Evolutionary conservation across 139 green algal species (phyloP).

Genomic region (Parachlorella kessleri): DNA sequence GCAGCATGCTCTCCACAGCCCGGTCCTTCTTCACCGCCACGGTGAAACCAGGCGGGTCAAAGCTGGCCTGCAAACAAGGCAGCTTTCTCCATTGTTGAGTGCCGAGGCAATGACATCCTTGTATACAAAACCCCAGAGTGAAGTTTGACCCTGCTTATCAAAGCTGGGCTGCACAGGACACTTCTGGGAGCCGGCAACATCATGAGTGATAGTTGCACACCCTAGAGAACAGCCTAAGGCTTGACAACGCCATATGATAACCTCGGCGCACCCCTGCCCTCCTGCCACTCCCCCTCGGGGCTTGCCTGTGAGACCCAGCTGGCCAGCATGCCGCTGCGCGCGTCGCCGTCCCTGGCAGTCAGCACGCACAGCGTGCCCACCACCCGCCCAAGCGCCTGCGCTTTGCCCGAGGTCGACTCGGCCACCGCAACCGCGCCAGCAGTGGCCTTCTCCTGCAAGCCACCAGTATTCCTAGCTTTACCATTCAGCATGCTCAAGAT

Average conservation of each 20-base stretch:
- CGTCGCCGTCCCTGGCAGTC: slow-evolving; percentile 80
- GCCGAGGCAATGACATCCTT: too few relatives aligned
- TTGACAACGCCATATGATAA: too few relatives aligned
- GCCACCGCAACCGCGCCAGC: slow-evolving; percentile 7
- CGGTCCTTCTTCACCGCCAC: slow-evolving; percentile 94
- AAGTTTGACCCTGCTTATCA: too few relatives aligned
- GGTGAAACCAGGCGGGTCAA: slow-evolving; percentile 91
- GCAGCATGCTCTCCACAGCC: slow-evolving; percentile 88
- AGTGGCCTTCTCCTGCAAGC: neutral
- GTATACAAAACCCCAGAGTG: too few relatives aligned
- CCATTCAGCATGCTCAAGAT: too few relatives aligned
- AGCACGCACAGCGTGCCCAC: slow-evolving; percentile 93
- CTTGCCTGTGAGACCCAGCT: slow-evolving; percentile 88
- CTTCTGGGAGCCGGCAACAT: too few relatives aligned
- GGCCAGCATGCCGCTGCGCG: slow-evolving; percentile 87
- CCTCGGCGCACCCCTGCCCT: neutral
- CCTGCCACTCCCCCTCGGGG: neutral
- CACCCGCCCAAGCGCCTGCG: slow-evolving; percentile 87
- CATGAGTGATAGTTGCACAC: too few relatives aligned
- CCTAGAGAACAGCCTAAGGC: too few relatives aligned
- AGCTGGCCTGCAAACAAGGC: slow-evolving; percentile 87
- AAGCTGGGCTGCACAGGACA: slow-evolving; percentile 17
- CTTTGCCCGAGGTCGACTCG: slow-evolving; percentile 41
- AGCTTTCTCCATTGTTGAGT: too few relatives aligned
- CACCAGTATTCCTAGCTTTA: too few relatives aligned